Evolutionary conservation across 257 asterid genomes (phyloP).

Genomic region (Primulina eburnea): DNA sequence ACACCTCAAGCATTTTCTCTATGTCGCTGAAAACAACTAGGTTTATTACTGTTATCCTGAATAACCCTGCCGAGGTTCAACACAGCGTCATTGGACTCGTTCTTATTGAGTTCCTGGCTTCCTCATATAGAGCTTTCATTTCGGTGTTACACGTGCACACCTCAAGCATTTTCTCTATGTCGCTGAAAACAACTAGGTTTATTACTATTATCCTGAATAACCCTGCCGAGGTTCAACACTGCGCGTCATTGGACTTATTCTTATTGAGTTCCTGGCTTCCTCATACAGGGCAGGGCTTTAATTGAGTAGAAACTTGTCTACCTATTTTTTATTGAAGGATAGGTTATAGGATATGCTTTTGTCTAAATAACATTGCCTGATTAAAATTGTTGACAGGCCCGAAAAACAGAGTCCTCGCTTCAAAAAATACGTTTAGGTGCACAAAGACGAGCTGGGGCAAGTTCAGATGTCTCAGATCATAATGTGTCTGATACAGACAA

Average conservation of each 20-base stretch:
- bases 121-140: no score
- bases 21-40: background rate
- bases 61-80: background rate
- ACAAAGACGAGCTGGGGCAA: conserved; percentile 91
- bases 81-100: background rate
- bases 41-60: background rate
- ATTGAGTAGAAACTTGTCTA: conserved; percentile 2
- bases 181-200: background rate
- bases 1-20: background rate
- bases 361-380: background rate
- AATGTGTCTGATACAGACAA: conserved; percentile 90
- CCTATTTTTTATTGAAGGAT: background rate
- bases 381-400: conserved; percentile 51
- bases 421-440: conserved; percentile 94
- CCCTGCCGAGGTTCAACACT: background rate
- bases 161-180: background rate
- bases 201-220: background rate
- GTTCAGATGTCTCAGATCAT: conserved; percentile 82
- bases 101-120: background rate
- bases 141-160: background rate
- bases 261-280: background rate
- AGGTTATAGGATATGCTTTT: background rate
- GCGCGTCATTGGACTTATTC: background rate
- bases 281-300: background rate
- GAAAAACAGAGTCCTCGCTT: conserved; percentile 91